Percentiles rank a stretch among this genome's conserved stretches.
These are phyloP conservation scores for Leccinum huronense DNA, from an alignment of 1,284 basidiomycete genomes.

Conservation along the genomic window DNA sequence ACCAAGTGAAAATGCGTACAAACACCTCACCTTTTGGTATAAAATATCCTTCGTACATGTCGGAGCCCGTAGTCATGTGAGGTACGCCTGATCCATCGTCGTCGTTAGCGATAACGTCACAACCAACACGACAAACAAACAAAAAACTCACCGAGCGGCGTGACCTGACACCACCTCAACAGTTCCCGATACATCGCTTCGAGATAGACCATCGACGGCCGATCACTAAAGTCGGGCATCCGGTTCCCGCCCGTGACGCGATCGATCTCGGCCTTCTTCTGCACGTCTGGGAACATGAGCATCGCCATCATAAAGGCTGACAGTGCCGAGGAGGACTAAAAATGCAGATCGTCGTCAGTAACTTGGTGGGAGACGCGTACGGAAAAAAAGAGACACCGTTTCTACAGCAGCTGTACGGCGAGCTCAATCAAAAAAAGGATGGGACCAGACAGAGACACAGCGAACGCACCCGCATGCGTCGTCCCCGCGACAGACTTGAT, in stretches of 20 bases:
- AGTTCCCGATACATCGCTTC: slow-evolving; percentile 23
- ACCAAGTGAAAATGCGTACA: neutral
- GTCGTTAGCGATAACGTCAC: neutral
- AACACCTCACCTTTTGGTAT: slow-evolving; percentile 23
- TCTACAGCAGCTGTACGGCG: slow-evolving; percentile 17
- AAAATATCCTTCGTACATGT: slow-evolving; percentile 23
- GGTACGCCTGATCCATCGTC: slow-evolving; percentile 12
- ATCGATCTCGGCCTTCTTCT: slow-evolving; percentile 22
- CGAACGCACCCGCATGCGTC: slow-evolving; percentile 13
- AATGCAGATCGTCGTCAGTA: slow-evolving; percentile 13
- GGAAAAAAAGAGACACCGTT: slow-evolving; percentile 9
- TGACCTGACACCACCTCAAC: slow-evolving; percentile 23
- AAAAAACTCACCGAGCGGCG: slow-evolving; percentile 19
- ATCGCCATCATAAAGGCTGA: slow-evolving; percentile 30
- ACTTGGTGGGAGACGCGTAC: neutral
- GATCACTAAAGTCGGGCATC: slow-evolving; percentile 18
- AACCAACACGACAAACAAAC: neutral
- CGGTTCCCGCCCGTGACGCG: slow-evolving; percentile 10
- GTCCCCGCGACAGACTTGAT: slow-evolving; percentile 32
- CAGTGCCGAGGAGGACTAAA: slow-evolving; percentile 19
- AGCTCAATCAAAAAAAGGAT: neutral
- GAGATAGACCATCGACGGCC: slow-evolving; percentile 22
- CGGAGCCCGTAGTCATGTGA: slow-evolving; percentile 16
- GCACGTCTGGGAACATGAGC: slow-evolving; percentile 28
- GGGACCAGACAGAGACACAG: neutral